These are phyloP conservation scores for Jackrogersella minutella DNA, from an alignment of 495 filamentous ascomycete species.

Conservation along the genomic window DNA sequence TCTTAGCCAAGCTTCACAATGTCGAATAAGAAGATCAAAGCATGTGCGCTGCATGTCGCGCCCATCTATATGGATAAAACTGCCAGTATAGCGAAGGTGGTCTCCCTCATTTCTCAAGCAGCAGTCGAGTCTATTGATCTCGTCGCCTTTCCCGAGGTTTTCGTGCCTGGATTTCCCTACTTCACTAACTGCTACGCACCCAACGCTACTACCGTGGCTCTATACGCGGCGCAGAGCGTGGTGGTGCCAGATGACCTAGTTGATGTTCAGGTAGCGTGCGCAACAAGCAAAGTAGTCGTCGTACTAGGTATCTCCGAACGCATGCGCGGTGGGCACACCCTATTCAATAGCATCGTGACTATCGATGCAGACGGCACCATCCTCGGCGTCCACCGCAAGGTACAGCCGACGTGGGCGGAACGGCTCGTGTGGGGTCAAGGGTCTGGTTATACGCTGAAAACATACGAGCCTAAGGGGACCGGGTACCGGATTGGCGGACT, in stretches of 20 bases:
- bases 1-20: neutral
- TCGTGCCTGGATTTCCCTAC: conserved; percentile 50
- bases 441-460: conserved; percentile 48
- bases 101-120: conserved; percentile 42
- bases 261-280: conserved; percentile 48
- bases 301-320: conserved; percentile 52
- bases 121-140: conserved; percentile 41
- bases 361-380: conserved; percentile 51
- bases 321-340: conserved; percentile 46
- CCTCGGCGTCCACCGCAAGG: conserved; percentile 57
- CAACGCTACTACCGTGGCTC: conserved; percentile 37
- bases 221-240: conserved; percentile 48
- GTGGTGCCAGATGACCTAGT: conserved; percentile 46
- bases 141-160: conserved; percentile 49
- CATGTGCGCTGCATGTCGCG: conserved; percentile 47
- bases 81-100: conserved; percentile 44
- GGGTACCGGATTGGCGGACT: conserved; percentile 54
- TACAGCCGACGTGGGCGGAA: conserved; percentile 60
- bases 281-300: conserved; percentile 41
- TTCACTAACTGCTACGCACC: conserved; percentile 48
- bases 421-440: conserved; percentile 56
- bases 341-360: conserved; percentile 56
- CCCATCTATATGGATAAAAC: conserved; percentile 49
- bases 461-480: conserved; percentile 27
- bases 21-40: conserved; percentile 42